phyloP scores from a whole-genome alignment of 2,329 filamentous ascomycete species.

The Emergomyces orientalis region DNA sequence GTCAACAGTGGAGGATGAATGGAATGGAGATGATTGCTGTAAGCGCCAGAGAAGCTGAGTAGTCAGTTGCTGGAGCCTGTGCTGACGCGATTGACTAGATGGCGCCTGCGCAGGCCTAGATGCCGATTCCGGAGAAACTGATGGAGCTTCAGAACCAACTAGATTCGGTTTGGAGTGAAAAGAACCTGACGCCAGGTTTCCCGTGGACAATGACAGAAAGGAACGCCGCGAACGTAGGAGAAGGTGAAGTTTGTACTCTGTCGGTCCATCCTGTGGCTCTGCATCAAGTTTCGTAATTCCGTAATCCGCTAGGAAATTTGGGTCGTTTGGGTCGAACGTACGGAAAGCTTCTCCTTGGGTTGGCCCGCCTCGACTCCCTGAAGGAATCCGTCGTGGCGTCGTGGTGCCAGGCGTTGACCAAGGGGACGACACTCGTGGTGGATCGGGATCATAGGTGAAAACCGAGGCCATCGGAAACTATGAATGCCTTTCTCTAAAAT shows the following conservation, averaged over 20 bases:
- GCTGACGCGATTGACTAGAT: conserved; percentile 64
- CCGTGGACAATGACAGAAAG: conserved; percentile 64
- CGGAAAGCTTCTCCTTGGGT: conserved; percentile 25
- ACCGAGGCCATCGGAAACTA: conserved; percentile 67
- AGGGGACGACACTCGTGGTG: conserved; percentile 78
- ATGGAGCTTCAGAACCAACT: conserved; percentile 18
- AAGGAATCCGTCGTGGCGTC: conserved; percentile 28
- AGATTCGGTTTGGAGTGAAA: conserved; percentile 35
- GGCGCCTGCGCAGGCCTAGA: conserved; percentile 36
- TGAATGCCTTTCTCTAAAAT: background rate
- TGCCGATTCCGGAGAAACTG: conserved; percentile 25
- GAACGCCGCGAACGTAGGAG: conserved; percentile 67
- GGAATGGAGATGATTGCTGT: conserved; percentile 88
- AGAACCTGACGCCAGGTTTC: conserved; percentile 43
- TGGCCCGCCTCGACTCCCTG: conserved; percentile 19
- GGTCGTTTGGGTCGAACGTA: conserved; percentile 33
- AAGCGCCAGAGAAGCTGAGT: conserved; percentile 92
- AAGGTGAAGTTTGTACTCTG: conserved; percentile 92
- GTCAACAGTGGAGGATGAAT: conserved; percentile 67
- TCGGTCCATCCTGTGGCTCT: conserved; percentile 88
- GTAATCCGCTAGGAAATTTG: conserved; percentile 43
- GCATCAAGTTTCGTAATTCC: conserved; percentile 69
- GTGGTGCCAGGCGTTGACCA: conserved; percentile 58
- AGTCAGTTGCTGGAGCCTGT: conserved; percentile 80
- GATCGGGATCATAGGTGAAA: conserved; percentile 87